Conservation (phyloP, 2,329 filamentous ascomycete species). For the Monosporascus sp. region DNA sequence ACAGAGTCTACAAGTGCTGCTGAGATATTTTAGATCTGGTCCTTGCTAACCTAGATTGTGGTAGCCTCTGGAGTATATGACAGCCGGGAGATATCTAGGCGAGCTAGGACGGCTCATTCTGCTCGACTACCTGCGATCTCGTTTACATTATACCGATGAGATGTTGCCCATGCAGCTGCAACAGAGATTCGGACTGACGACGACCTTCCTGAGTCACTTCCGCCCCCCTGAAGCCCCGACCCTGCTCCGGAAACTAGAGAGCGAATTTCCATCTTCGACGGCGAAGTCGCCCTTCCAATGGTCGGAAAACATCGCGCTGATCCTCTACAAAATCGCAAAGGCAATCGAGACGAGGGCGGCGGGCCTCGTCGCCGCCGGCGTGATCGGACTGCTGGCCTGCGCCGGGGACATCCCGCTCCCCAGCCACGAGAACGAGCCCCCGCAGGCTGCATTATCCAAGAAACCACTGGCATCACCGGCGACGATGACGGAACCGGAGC, state of each 20-base stretch:
- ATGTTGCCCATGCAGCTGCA: conserved; percentile 51
- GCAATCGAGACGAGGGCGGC: conserved; percentile 68
- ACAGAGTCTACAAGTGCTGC: too few relatives aligned
- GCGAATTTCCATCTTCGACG: conserved; percentile 48
- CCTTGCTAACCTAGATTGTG: too few relatives aligned
- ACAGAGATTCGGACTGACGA: conserved; percentile 59
- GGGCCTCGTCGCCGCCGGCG: conserved; percentile 67
- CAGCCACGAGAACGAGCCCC: conserved; percentile 5
- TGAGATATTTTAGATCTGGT: too few relatives aligned
- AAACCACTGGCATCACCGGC: too few relatives aligned
- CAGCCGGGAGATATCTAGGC: conserved; percentile 70
- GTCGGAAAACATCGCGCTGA: conserved; percentile 53
- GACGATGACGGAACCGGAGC: conserved; percentile 1
- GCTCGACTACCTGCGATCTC: conserved; percentile 54
- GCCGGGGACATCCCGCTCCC: conserved; percentile 58
- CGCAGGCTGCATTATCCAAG: too few relatives aligned
- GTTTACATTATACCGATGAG: conserved; percentile 33
- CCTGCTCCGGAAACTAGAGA: conserved; percentile 42
- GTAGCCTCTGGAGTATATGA: conserved; percentile 75
- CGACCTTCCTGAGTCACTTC: conserved; percentile 67
- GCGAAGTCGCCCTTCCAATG: conserved; percentile 50
- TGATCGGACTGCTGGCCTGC: conserved; percentile 62
- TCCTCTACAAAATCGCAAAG: conserved; percentile 62
- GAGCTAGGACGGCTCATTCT: conserved; percentile 70
- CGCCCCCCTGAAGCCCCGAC: conserved; percentile 45